Evolutionary conservation across 345 rosid species (phyloP).

Genomic region (Cardamine occulta): DNA sequence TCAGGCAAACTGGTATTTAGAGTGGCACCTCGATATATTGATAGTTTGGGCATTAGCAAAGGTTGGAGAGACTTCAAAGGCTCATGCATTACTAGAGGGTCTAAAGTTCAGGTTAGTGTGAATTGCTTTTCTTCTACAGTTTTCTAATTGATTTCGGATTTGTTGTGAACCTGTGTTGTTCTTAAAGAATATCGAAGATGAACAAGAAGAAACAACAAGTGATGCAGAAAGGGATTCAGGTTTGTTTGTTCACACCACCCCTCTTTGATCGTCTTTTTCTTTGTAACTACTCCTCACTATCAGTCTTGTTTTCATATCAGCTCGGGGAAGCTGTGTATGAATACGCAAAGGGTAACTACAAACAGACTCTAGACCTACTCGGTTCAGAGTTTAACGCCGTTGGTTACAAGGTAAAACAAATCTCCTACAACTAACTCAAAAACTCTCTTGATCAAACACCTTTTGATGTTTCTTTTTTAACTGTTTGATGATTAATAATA

Average conservation of each 20-base stretch:
- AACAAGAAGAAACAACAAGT: constrained; percentile 73
- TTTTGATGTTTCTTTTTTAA: neutral
- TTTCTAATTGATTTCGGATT: constrained; percentile 2
- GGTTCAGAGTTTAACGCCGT: constrained; percentile 72
- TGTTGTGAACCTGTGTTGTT: constrained; percentile 26
- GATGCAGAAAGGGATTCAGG: constrained; percentile 75
- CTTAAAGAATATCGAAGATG: constrained; percentile 63
- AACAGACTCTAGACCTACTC: constrained; percentile 59
- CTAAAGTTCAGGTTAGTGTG: constrained; percentile 64
- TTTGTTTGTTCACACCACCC: constrained; percentile 51
- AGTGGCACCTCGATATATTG: constrained; percentile 85
- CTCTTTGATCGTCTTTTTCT: constrained; percentile 19
- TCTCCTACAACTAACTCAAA: neutral
- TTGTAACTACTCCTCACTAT: neutral
- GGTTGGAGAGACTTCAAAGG: constrained; percentile 64
- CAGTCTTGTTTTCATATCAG: constrained; percentile 45
- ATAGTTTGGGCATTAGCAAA: constrained; percentile 78
- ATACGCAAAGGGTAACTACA: constrained; percentile 61
- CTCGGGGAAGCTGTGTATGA: constrained; percentile 77
- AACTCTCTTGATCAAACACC: constrained; percentile 8
- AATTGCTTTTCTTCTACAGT: constrained; percentile 18
- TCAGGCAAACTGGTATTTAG: constrained; percentile 74
- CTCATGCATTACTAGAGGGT: constrained; percentile 69
- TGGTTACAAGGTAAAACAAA: constrained; percentile 62
- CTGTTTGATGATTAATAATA: constrained; percentile 30